Conservation (phyloP, 805 yeast genomes). For the Lipomyces yamadae region DNA sequence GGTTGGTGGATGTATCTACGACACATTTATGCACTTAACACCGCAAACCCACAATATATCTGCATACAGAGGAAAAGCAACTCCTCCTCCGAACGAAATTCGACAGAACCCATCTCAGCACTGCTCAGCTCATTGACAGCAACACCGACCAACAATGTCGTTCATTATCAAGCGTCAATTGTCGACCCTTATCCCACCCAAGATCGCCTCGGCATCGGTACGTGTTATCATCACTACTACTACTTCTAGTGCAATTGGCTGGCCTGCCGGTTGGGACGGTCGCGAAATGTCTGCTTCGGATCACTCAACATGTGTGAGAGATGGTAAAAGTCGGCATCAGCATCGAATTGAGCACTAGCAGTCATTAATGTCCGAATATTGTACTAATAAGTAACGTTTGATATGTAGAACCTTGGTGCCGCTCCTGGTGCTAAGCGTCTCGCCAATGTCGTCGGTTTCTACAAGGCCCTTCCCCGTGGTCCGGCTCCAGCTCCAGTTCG, state of each 20-base stretch:
- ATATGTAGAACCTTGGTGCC: conserved; percentile 77
- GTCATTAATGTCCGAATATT: background rate
- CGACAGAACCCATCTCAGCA: background rate
- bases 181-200: conserved; percentile 97
- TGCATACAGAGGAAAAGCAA: background rate
- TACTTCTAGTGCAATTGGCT: background rate
- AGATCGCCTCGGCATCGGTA: conserved; percentile 94
- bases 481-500: conserved; percentile 73
- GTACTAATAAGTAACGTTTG: background rate
- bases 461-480: conserved; percentile 95
- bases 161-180: conserved; percentile 88
- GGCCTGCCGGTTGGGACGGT: background rate
- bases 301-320: background rate
- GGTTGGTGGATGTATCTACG: conserved; percentile 27
- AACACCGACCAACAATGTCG: conserved; percentile 57
- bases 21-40: background rate
- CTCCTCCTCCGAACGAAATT: background rate
- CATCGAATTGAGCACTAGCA: background rate
- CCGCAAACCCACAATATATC: background rate
- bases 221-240: conserved; percentile 44
- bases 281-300: background rate
- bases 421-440: conserved; percentile 97
- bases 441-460: conserved; percentile 92
- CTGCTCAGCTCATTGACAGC: background rate
- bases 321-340: background rate